Base-by-base conservation (phyloP, 805 yeast species). In the Ogataea philodendri region DNA sequence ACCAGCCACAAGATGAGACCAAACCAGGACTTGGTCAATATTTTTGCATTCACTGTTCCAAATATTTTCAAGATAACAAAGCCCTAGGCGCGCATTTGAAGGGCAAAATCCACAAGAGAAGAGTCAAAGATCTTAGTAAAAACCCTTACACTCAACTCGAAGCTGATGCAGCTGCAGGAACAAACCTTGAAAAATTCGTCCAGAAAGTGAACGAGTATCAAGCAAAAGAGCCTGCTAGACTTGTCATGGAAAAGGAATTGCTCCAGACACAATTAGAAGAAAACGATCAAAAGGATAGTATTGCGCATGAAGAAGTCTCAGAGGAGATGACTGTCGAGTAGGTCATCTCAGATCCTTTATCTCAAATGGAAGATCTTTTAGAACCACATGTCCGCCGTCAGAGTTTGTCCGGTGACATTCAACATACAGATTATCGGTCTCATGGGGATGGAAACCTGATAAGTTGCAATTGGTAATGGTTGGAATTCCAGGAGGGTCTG, bases 11-110 rank as follows among this genome's bases (percentile, higher is more conserved):
- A 38, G 96, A 90, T 60, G 97, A 90, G 63, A 76, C 79, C 27
- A 81, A 82, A 55, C 89, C 97, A 1, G 99, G 99, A 1, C 65
- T 93, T 47, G 99, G 96, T 10, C 97, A 93, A 62, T 82, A 76
- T 62, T 93, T 86, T 61, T 93, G 97, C 62, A 72, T 93, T 35
- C 95, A 88, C 46, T 93, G 99, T 69, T 94, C 95, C 31, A 84
- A 82, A 57, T 87, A 93, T 62, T 87, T 78, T 54, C 96, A 89
- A 57, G 79, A 81, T 39, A 87, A 83, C 28, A 59, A 63, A 20
- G 83, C 95, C 6, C 68, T 85, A 37, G 77, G 76, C 42, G 70
- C 80, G 9, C 99, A 93, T 64, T 63, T 72, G 44, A 76, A 77
- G 49, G 70, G 83, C 4, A 89, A 88, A 54, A 72, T 79, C 6